Percentiles rank a stretch among this genome's conserved stretches.
Conservation (phyloP, 352 stramenopile genomes). For the Phytophthora syringae region DNA sequence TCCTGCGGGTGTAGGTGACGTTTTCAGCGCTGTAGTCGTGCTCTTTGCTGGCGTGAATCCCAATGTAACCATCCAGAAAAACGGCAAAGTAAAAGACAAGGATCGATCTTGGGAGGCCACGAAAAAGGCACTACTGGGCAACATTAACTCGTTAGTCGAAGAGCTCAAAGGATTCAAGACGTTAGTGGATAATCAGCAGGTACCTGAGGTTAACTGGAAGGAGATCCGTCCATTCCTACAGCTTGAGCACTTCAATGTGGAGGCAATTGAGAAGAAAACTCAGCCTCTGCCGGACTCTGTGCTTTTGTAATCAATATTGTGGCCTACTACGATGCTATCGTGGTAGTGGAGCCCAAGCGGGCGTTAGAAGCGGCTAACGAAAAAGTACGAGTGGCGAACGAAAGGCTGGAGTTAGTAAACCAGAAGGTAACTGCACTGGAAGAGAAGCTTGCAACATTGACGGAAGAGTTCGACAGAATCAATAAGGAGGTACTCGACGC, state of each 20-base stretch:
- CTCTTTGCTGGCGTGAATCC: conserved; percentile 80
- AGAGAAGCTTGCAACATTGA: conserved; percentile 80
- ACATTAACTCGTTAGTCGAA: conserved; percentile 95
- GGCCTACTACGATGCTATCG: conserved; percentile 94
- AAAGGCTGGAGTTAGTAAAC: conserved; percentile 88
- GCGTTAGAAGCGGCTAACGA: conserved; percentile 79
- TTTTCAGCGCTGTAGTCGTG: conserved; percentile 82
- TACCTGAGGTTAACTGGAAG: conserved; percentile 84
- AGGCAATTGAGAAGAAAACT: conserved; percentile 89
- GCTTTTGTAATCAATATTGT: conserved; percentile 93
- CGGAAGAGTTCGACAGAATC: conserved; percentile 85
- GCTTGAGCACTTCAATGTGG: conserved; percentile 82
- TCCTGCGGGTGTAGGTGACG: conserved; percentile 87
- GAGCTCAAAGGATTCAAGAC: conserved; percentile 88
- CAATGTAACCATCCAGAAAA: conserved; percentile 89
- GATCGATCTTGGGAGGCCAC: conserved; percentile 93
- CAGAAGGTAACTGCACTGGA: conserved; percentile 91
- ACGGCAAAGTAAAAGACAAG: conserved; percentile 94
- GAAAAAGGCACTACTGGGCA: conserved; percentile 93
- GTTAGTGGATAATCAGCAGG: conserved; percentile 65
- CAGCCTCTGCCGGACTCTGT: conserved; percentile 74
- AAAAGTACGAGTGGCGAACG: conserved; percentile 86
- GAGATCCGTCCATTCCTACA: conserved; percentile 83
- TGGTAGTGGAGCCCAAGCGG: conserved; percentile 93
- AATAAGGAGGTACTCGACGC: conserved; percentile 92